These are phyloP conservation scores for Kodamaea alishanica DNA, from an alignment of 1,139 yeast genomes.

Conservation along the genomic window DNA sequence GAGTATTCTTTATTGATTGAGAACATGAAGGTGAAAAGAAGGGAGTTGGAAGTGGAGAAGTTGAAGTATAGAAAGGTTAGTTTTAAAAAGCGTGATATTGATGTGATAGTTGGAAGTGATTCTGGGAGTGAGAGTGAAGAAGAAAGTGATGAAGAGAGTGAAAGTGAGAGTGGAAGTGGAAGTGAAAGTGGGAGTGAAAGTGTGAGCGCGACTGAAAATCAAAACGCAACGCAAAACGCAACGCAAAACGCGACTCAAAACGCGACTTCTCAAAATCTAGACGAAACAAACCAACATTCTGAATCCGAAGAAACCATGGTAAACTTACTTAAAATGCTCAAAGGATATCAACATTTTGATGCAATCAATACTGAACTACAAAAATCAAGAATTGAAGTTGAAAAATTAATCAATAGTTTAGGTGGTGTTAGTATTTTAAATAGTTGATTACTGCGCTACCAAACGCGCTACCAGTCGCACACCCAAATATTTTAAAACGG, in stretches of 20 bases:
- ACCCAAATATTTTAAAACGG: background rate
- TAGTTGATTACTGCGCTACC: slow-evolving; percentile 17
- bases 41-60: slow-evolving; percentile 1
- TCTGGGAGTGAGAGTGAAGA: slow-evolving; percentile 15
- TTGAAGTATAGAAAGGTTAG: slow-evolving; percentile 3
- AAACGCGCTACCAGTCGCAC: slow-evolving; percentile 2
- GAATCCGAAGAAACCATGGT: slow-evolving; percentile 31
- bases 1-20: slow-evolving; percentile 30
- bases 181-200: no score
- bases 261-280: background rate
- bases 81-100: slow-evolving; percentile 1
- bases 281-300: slow-evolving; percentile 8
- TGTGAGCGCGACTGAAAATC: no score
- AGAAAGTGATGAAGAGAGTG: slow-evolving; percentile 15
- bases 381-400: slow-evolving; percentile 54
- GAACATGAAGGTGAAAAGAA: slow-evolving; percentile 13
- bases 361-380: slow-evolving; percentile 68
- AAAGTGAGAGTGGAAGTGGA: slow-evolving; percentile 9
- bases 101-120: slow-evolving; percentile 6
- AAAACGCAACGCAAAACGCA: background rate
- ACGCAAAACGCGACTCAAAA: slow-evolving; percentile 9
- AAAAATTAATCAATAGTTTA: slow-evolving; percentile 40
- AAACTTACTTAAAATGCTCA: slow-evolving; percentile 45
- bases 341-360: slow-evolving; percentile 63
- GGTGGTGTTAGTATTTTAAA: slow-evolving; percentile 45